Conservation (phyloP, 129 eudicot genomes). For the Helichrysum umbraculigerum region DNA sequence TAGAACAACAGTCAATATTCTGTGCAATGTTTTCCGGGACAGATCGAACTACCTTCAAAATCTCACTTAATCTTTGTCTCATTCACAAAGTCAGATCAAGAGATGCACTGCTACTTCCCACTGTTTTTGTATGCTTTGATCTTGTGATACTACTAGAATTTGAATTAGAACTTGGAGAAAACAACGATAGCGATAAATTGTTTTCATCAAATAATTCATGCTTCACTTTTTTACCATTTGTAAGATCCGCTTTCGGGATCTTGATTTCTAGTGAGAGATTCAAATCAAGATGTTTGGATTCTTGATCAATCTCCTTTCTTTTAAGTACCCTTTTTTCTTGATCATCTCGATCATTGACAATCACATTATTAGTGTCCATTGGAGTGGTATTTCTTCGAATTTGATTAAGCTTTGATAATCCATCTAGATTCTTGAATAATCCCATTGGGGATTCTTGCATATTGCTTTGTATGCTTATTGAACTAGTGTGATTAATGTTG, state of each 20-base stretch:
- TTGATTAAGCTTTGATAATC: conserved; percentile 33
- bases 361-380: conserved; percentile 5
- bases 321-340: conserved; percentile 39
- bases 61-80: conserved; percentile 72
- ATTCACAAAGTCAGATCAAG: conserved; percentile 91
- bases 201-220: conserved; percentile 23
- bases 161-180: conserved; percentile 45
- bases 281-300: conserved; percentile 53
- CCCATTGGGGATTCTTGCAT: conserved; percentile 8
- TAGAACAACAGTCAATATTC: conserved; percentile 30
- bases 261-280: conserved; percentile 50
- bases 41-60: conserved; percentile 46
- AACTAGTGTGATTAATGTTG: conserved; percentile 20
- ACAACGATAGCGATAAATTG: conserved; percentile 59
- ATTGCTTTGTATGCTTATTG: conserved; percentile 38
- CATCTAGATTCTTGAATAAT: conserved; percentile 39
- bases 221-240: conserved; percentile 17
- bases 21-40: conserved; percentile 38
- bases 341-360: conserved; percentile 29
- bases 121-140: conserved; percentile 48
- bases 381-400: conserved; percentile 16
- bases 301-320: conserved; percentile 53
- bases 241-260: conserved; percentile 25
- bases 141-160: conserved; percentile 27
- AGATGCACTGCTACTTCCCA: conserved; percentile 36